phyloP scores from a whole-genome alignment of 2,329 filamentous ascomycete genomes.

The Colletotrichum sp. region DNA sequence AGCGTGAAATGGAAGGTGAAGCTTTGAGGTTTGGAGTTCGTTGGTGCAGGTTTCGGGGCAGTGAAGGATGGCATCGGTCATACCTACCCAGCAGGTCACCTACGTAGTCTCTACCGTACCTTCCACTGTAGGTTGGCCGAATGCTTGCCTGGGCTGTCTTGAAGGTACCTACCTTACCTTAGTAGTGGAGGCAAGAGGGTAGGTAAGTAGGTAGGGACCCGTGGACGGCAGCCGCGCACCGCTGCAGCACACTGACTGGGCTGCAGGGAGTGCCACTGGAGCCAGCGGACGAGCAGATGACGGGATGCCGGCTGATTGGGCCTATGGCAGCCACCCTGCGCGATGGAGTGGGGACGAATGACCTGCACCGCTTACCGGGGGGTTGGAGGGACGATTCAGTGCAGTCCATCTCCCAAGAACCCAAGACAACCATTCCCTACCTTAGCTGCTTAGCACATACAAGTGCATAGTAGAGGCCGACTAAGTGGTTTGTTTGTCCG shows the following conservation, averaged over 20 bases:
- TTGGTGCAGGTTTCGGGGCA: conserved; percentile 14
- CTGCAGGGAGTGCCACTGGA: background rate
- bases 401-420: background rate
- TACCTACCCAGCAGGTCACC: background rate
- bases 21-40: conserved; percentile 13
- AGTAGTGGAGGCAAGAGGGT: too few relatives aligned
- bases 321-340: background rate
- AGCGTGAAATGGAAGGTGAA: conserved; percentile 10
- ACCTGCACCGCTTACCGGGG: conserved; percentile 6
- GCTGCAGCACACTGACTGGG: conserved; percentile 9
- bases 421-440: background rate
- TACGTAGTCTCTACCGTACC: background rate
- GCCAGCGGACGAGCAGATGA: conserved; percentile 4
- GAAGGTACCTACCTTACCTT: background rate
- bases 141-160: background rate
- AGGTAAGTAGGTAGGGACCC: conserved; percentile 3
- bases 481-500: background rate
- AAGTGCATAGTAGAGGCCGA: background rate
- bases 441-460: background rate
- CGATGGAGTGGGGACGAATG: conserved; percentile 7
- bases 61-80: background rate
- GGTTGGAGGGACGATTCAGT: conserved; percentile 1
- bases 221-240: conserved; percentile 3
- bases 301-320: conserved; percentile 13
- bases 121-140: background rate